phyloP scores from a whole-genome alignment of 441 rosid species.

The Pelargonium myrrhifolium region DNA sequence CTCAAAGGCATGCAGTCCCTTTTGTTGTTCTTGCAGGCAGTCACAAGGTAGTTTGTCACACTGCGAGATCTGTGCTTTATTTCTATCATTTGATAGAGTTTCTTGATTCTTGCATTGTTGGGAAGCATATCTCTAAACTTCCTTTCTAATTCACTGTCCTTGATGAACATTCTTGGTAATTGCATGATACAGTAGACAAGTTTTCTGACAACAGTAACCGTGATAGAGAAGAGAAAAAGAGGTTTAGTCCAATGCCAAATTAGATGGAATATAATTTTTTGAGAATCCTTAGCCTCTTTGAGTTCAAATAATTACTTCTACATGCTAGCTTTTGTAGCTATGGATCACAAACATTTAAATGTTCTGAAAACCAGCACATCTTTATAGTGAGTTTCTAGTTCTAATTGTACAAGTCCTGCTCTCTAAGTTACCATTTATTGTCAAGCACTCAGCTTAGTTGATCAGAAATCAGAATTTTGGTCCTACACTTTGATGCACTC shows the following conservation, averaged over 20 bases:
- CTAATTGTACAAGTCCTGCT: background rate
- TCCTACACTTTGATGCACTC: background rate
- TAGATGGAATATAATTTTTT: background rate
- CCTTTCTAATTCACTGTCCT: background rate
- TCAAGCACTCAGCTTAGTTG: too few species aligned
- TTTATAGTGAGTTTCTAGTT: background rate
- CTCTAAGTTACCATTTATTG: background rate
- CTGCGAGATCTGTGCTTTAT: background rate
- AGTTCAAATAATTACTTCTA: background rate
- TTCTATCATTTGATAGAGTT: slow-evolving; percentile 5
- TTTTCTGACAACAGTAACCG: background rate
- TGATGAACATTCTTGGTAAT: background rate
- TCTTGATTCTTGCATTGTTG: background rate
- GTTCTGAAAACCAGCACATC: too few species aligned
- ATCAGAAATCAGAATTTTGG: background rate
- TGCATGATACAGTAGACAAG: background rate
- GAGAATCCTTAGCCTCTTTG: background rate
- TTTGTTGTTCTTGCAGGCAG: slow-evolving; percentile 95
- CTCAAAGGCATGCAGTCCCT: slow-evolving; percentile 95
- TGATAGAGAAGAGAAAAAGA: background rate
- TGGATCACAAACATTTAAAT: too few species aligned
- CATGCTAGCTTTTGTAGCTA: background rate
- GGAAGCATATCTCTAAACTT: background rate
- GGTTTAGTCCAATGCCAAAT: background rate
- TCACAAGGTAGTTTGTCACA: slow-evolving; percentile 64